Conservation (phyloP, 768 basidiomycete genomes). For the Termitomyces sp. region DNA sequence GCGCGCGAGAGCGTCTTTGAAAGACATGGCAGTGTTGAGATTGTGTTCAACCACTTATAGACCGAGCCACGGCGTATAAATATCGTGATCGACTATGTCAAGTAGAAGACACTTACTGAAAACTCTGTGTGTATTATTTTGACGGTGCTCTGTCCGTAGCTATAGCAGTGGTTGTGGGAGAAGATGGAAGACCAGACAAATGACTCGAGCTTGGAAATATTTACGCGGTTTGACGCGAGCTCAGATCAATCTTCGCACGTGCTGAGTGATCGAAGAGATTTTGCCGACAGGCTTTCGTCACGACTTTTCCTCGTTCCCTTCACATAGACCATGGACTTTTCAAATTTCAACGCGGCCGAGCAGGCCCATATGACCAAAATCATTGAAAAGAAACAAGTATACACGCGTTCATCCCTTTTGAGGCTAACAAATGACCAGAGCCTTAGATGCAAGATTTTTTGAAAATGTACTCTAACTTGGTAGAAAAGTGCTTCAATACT, state of each 20-base stretch:
- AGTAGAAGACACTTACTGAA: not conserved
- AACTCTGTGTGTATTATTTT: not conserved
- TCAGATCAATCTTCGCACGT: slow-evolving; percentile 2
- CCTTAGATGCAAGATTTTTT: slow-evolving; percentile 97
- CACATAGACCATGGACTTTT: slow-evolving; percentile 75
- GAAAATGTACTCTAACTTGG: slow-evolving; percentile 88
- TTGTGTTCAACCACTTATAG: slow-evolving; percentile 35
- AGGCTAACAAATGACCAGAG: slow-evolving; percentile 1
- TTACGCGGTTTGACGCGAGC: not conserved
- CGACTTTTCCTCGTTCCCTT: slow-evolving; percentile 1
- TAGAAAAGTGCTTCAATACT: slow-evolving; percentile 92
- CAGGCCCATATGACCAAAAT: slow-evolving; percentile 94
- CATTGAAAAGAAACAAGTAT: slow-evolving; percentile 95
- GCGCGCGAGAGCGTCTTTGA: slow-evolving; percentile 72
- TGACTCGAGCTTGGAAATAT: not conserved
- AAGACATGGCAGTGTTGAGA: slow-evolving; percentile 61
- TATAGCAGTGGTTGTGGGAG: not conserved
- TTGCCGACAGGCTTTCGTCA: slow-evolving; percentile 11
- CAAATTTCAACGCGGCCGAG: slow-evolving; percentile 82
- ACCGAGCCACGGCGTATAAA: not conserved
- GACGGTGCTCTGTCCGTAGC: not conserved
- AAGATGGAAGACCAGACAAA: not conserved
- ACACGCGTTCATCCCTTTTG: slow-evolving; percentile 7
- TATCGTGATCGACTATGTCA: not conserved
- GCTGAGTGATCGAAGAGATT: slow-evolving; percentile 3